A percentile compares a stretch with the other conserved stretches of the same genome.
Evolutionary conservation across 306 rosid genomes (phyloP).

Genomic region (Quercus ilex): DNA sequence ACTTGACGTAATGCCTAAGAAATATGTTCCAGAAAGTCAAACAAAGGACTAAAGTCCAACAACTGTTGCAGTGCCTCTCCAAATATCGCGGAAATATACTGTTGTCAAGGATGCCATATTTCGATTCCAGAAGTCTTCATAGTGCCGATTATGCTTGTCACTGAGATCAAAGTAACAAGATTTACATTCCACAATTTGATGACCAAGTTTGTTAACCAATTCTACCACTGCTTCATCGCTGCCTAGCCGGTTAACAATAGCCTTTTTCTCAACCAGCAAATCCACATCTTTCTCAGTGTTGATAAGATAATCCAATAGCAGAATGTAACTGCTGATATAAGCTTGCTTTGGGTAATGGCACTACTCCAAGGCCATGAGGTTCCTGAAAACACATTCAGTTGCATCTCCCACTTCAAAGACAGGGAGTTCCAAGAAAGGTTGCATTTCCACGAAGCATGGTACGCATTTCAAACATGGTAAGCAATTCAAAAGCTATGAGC

Average conservation of each 20-base stretch:
- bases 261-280: constrained; percentile 38
- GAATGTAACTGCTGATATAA: constrained; percentile 43
- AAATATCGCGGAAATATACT: constrained; percentile 56
- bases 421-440: constrained; percentile 30
- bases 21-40: constrained; percentile 26
- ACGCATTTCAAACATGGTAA: constrained; percentile 33
- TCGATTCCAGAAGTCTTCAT: constrained; percentile 40
- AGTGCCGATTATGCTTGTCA: constrained; percentile 22
- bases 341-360: constrained; percentile 40
- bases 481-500: constrained; percentile 13
- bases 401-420: constrained; percentile 26
- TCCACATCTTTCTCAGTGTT: constrained; percentile 45
- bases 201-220: constrained; percentile 38
- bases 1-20: too few species aligned
- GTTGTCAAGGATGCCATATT: constrained; percentile 38
- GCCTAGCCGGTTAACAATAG: constrained; percentile 42
- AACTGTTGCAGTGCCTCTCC: constrained; percentile 60
- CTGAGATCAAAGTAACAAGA: constrained; percentile 27
- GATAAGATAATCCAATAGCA: constrained; percentile 38
- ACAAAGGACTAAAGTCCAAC: constrained; percentile 39
- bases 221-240: constrained; percentile 40
- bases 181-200: constrained; percentile 23
- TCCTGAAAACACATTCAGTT: constrained; percentile 45
- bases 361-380: constrained; percentile 58
- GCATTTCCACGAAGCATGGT: constrained; percentile 6